Evolutionary conservation across 345 rosid species (phyloP), one percentile per base, ranked within the genome.

Genomic region (Viola odorata): DNA sequence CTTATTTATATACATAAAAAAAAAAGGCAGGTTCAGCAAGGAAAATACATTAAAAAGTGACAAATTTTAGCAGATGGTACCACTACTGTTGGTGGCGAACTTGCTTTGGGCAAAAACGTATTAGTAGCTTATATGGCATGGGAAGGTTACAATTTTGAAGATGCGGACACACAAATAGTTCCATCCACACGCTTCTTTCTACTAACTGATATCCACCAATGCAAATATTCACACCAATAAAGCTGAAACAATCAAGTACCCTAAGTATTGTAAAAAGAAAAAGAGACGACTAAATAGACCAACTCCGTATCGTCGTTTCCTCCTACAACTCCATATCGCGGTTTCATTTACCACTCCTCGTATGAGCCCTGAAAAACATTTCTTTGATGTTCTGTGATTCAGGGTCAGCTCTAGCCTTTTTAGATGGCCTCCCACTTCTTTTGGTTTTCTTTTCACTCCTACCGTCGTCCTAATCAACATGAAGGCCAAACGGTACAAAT

Each of bases 321-420:
- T n/a, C n/a, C n/a, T n/a, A n/a, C n/a, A n/a, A n/a, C n/a, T n/a
- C n/a, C n/a, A n/a, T n/a, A n/a, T n/a, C n/a, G n/a, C n/a, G n/a
- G n/a, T n/a, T n/a, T n/a, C n/a, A n/a, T n/a, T n/a, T n/a, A n/a
- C n/a, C n/a, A n/a, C 71, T 68, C 51, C 77, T 85, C 70, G 83
- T 73, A 9, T 82, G 80, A 62, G 91, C 94, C 78, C 91, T 84
- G 68, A 77, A 62, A 60, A 91, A 91, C 98, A 92, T 89, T 47
- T 89, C 98, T 73, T 65, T 85, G 61, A 89, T 89, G 76, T 82
- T 89, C 76, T 65, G 73, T 58, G 94, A 89, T 67, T 84, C 88
- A 2, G 89, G 84, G 88, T 84, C 96, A 38, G 78, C 41, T 73
- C 84, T 89, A 3, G 80, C 81, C 74, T 78, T 86, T 67, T 85